These are phyloP conservation scores for Cutaneotrichosporon daszewskae DNA, from an alignment of 1,284 basidiomycete genomes.

Conservation along the genomic window DNA sequence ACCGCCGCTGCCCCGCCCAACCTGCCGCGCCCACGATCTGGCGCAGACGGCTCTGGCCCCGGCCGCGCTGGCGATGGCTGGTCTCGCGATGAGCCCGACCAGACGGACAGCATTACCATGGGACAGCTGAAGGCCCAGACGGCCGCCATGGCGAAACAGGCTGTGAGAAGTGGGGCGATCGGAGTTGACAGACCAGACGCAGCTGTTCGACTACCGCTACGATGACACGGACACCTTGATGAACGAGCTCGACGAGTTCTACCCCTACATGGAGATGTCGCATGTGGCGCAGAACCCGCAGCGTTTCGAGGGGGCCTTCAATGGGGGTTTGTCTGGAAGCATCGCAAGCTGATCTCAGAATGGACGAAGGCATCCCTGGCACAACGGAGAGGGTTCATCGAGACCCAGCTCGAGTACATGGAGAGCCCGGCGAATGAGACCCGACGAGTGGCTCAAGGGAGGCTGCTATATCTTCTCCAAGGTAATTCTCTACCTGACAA, in stretches of 20 bases:
- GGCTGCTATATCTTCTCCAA: conserved; percentile 84
- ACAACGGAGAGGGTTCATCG: conserved; percentile 61
- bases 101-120: conserved; percentile 30
- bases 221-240: conserved; percentile 92
- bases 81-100: conserved; percentile 10
- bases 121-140: conserved; percentile 32
- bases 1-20: not conserved
- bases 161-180: conserved; percentile 25
- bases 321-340: conserved; percentile 55
- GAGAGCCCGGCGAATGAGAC: conserved; percentile 78
- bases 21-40: conserved; percentile 13
- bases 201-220: conserved; percentile 81
- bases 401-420: conserved; percentile 72
- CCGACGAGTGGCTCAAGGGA: conserved; percentile 76
- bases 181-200: conserved; percentile 52
- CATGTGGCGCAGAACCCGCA: conserved; percentile 81
- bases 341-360: conserved; percentile 50
- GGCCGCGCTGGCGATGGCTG: conserved; percentile 13
- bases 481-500: conserved; percentile 51
- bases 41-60: conserved; percentile 9
- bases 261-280: conserved; percentile 92
- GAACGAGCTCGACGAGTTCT: conserved; percentile 97
- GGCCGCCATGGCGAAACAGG: conserved; percentile 25
- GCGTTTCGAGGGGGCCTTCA: conserved; percentile 78
- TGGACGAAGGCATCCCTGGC: conserved; percentile 67